Base-by-base conservation (phyloP, 371 early-diverging fungal genomes). In the Dinochytrium kinnereticum region DNA sequence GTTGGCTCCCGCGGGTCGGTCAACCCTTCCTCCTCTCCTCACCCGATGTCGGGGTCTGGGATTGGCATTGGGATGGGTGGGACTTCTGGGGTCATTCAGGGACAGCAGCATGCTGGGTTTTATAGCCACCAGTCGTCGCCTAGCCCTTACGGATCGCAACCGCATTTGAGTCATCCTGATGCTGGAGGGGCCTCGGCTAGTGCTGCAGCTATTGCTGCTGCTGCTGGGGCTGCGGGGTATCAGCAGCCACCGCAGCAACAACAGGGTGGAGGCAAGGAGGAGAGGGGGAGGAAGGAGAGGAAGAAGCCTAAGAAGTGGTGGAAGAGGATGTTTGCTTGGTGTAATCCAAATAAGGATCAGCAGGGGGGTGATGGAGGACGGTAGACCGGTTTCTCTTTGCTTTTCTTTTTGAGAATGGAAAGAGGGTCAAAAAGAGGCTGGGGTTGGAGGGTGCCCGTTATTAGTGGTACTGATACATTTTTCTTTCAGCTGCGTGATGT, bases 41-140 rank as follows among this genome's bases (percentile, higher is more conserved):
- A 7, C 36, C 57, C 57, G n/a, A n/a, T n/a, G n/a, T n/a, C n/a
- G n/a, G n/a, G n/a, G n/a, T n/a, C n/a, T n/a, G n/a, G n/a, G n/a
- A n/a, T n/a, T 19, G 61, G 61, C 3, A 61, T 61, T 34, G 61
- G 61, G 24, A 61, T 61, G 61, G 61, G 61, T 31, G 61, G 61
- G 15, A 61, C 34, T 26, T 13, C 34, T 7, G 36, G 61, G 3
- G 19, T 34, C 24, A 30, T 61, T 55, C 24, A 24, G 57, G 21
- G 28, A 30, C 57, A 17, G 57, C 24, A 30, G 57, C 57, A 55
- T 13, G 57, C 57, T 10, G 57, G n/a, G n/a, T n/a, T n/a, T n/a
- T n/a, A n/a, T n/a, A n/a, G n/a, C n/a, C n/a, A n/a, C n/a, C n/a
- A n/a, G n/a, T n/a, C n/a, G n/a, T n/a, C 44, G 7, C 44, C 44